A percentile compares a stretch with the other conserved stretches of the same genome.
phyloP scores from a whole-genome alignment of 106 monocot genomes.

The Hemerocallis citrina region DNA sequence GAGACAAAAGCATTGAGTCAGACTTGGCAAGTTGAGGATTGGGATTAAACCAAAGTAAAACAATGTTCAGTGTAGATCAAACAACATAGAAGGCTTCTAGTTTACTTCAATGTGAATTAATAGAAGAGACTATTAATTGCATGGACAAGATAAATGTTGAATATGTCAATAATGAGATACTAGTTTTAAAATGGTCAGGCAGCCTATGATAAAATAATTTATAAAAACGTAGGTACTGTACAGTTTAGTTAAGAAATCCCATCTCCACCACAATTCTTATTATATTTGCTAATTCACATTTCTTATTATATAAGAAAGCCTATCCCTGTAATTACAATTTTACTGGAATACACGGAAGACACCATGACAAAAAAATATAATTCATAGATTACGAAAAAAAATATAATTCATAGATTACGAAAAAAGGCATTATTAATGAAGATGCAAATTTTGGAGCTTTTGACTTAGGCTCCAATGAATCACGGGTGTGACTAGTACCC shows the following conservation, averaged over 20 bases:
- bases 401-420: no score
- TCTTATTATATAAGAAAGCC: no score
- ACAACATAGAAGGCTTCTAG: not conserved
- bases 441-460: conserved; percentile 21
- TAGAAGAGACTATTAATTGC: not conserved
- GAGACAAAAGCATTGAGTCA: not conserved
- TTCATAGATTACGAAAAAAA: no score
- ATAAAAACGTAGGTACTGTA: no score
- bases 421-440: no score
- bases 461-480: conserved; percentile 12
- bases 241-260: not conserved
- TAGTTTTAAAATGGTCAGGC: not conserved
- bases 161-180: not conserved
- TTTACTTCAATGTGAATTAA: not conserved
- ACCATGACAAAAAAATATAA: no score
- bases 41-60: not conserved
- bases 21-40: not conserved
- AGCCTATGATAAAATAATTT: no score
- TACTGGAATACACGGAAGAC: no score
- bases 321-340: no score
- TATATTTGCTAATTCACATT: no score
- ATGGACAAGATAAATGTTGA: not conserved
- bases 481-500: not conserved
- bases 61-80: not conserved
- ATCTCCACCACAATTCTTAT: no score